A percentile compares a stretch with the other conserved stretches of the same genome.
Conservation (phyloP, 208 protist species). For the Acanthamoeba lenticulata region DNA sequence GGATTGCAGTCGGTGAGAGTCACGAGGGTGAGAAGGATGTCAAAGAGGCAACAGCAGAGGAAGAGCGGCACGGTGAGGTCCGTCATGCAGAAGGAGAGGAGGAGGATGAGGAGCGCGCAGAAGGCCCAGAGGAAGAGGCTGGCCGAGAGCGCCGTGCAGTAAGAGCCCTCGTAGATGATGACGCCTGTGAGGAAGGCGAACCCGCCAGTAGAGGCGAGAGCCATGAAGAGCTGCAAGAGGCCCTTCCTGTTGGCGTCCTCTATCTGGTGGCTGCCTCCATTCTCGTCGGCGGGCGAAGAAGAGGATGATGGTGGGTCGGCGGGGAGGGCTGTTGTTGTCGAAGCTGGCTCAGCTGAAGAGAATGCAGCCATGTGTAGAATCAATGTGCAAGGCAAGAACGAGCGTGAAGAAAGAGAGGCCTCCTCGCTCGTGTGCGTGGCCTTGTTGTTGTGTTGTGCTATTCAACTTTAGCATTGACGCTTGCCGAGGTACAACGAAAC, state of each 20-base stretch:
- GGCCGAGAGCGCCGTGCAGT: background rate
- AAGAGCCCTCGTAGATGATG: background rate
- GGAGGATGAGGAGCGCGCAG: background rate
- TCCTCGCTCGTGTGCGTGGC: no score
- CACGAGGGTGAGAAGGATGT: background rate
- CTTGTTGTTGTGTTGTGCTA: no score
- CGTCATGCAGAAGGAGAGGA: background rate
- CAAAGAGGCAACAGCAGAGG: background rate
- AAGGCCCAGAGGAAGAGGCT: background rate
- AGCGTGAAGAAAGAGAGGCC: no score
- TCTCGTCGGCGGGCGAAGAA: no score
- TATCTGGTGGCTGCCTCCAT: no score
- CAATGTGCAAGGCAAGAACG: no score
- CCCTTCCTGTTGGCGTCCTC: background rate
- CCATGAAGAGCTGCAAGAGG: background rate
- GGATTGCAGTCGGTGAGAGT: slow-evolving; percentile 10
- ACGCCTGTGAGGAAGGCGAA: background rate
- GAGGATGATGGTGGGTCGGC: no score
- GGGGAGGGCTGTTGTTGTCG: no score
- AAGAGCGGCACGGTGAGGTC: background rate
- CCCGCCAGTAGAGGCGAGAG: background rate
- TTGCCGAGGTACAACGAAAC: no score
- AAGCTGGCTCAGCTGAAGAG: no score
- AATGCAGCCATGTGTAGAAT: no score
- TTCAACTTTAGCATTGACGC: no score